Conservation (phyloP, 2,329 filamentous ascomycete species). For the Diaporthe destruens region DNA sequence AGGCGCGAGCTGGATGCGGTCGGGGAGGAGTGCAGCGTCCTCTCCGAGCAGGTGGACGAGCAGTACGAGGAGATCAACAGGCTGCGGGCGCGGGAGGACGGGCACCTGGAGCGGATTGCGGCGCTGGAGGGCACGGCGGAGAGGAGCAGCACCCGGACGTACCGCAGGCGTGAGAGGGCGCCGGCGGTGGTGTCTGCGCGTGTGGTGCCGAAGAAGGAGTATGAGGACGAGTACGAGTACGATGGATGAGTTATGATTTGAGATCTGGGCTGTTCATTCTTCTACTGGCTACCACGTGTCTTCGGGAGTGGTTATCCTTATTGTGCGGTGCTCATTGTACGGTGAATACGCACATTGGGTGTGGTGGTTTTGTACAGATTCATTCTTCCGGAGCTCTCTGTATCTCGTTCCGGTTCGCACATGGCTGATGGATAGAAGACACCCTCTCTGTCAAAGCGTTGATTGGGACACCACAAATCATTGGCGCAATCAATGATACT, state of each 20-base stretch:
- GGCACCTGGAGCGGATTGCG: background rate
- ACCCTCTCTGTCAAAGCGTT: background rate
- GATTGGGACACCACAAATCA: background rate
- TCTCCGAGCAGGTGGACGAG: conserved; percentile 13
- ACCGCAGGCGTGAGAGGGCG: background rate
- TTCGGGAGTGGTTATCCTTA: rapidly evolving
- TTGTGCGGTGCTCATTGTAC: too few species aligned
- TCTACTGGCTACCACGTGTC: too few species aligned
- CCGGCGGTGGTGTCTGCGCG: background rate
- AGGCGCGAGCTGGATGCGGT: background rate
- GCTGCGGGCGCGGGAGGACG: background rate
- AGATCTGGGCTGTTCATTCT: background rate
- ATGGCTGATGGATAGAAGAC: background rate
- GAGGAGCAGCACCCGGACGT: background rate
- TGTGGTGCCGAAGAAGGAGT: background rate
- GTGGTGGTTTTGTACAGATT: background rate
- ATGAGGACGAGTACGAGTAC: too few species aligned
- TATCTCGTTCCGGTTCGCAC: background rate
- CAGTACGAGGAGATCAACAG: background rate
- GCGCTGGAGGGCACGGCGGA: background rate
- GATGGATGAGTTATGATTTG: background rate
- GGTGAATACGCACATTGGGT: background rate
- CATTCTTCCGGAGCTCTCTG: background rate
- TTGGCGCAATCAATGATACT: background rate
- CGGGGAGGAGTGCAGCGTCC: background rate